These are phyloP conservation scores for Cunninghamia lanceolata DNA, from an alignment of 75 land plant species.

Conservation along the genomic window DNA sequence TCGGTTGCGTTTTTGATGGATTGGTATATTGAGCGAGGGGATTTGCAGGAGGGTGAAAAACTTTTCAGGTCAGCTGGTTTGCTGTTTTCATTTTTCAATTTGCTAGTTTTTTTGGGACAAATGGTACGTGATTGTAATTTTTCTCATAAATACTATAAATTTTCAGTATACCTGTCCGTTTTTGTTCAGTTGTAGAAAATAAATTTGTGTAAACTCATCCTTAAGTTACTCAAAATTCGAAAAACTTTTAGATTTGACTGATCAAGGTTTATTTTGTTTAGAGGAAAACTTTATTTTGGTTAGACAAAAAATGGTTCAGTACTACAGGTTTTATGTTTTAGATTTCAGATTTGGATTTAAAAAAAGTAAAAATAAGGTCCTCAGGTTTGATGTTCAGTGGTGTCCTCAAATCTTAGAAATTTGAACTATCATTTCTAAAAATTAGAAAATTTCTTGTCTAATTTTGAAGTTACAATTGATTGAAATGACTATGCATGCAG, in stretches of 20 bases:
- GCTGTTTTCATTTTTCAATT: not conserved
- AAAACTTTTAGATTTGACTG: too few relatives aligned
- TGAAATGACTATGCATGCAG: not conserved
- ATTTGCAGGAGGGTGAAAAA: not conserved
- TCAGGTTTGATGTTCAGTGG: not conserved
- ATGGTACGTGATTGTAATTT: too few relatives aligned
- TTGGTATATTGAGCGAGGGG: slow-evolving; percentile 17
- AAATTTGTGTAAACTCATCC: too few relatives aligned
- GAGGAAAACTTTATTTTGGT: not conserved
- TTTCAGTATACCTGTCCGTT: too few relatives aligned
- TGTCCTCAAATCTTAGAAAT: not conserved
- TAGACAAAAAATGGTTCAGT: not conserved
- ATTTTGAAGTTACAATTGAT: not conserved
- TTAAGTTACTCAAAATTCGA: too few relatives aligned
- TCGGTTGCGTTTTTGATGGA: slow-evolving; percentile 40
- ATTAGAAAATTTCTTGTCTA: not conserved
- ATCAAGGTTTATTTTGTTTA: not conserved
- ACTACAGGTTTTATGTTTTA: not conserved
- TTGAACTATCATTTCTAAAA: not conserved
- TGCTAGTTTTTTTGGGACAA: not conserved
- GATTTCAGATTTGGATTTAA: not conserved
- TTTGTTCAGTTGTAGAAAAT: not conserved
- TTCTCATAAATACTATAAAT: too few relatives aligned
- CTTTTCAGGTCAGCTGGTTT: not conserved
- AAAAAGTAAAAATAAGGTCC: not conserved